Conservation (phyloP, 2,329 filamentous ascomycete species). For the Trichoderma guizhouense region DNA sequence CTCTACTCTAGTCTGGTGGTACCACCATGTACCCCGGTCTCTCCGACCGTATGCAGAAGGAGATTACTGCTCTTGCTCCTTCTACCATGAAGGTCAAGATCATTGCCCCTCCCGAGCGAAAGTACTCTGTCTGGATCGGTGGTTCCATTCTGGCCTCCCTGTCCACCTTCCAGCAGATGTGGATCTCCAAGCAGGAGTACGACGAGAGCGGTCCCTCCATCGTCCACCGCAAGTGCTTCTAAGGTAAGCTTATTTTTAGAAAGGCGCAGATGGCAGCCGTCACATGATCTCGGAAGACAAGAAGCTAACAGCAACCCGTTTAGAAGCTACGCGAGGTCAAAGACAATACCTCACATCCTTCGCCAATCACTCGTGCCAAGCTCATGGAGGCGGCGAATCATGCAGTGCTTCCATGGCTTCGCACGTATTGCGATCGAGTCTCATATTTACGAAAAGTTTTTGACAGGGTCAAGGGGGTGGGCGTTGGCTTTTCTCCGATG, state of each 20-base stretch:
- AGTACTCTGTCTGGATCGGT: constrained; percentile 99
- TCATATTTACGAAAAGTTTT: constrained; percentile 58
- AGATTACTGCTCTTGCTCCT: constrained; percentile 98
- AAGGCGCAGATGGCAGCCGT: background rate
- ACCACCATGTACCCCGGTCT: constrained; percentile 99
- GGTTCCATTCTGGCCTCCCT: constrained; percentile 99
- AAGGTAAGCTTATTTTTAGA: constrained; percentile 55
- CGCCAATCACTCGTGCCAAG: constrained; percentile 38
- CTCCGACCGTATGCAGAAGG: constrained; percentile 99
- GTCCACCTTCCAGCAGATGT: constrained; percentile 99
- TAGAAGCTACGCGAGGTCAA: constrained; percentile 32
- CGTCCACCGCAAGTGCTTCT: constrained; percentile 99
- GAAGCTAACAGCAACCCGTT: constrained; percentile 26
- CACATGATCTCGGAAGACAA: background rate
- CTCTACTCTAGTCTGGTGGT: constrained; percentile 82
- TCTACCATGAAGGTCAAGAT: constrained; percentile 99
- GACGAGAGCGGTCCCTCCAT: constrained; percentile 99
- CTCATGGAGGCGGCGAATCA: constrained; percentile 44
- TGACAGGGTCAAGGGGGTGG: constrained; percentile 52
- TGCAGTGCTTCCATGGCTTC: constrained; percentile 43
- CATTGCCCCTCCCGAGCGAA: constrained; percentile 99
- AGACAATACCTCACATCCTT: constrained; percentile 32
- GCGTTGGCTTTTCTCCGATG: constrained; percentile 46
- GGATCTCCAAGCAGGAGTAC: constrained; percentile 99
- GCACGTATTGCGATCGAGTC: constrained; percentile 49